These are phyloP conservation scores for Hyphopichia pseudoburtonii DNA, from an alignment of 1,139 yeast species.

Conservation along the genomic window DNA sequence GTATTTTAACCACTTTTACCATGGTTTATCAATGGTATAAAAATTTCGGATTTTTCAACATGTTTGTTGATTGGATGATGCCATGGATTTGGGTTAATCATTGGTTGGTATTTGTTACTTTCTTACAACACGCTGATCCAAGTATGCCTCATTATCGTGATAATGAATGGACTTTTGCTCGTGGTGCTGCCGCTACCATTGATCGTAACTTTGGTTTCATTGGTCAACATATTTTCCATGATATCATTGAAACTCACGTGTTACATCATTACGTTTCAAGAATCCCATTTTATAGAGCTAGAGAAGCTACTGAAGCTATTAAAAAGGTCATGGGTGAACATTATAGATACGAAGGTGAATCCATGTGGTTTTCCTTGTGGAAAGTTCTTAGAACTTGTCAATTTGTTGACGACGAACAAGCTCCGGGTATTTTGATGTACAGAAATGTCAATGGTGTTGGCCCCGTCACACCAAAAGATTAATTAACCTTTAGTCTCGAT, in stretches of 20 bases:
- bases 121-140: slow-evolving; percentile 82
- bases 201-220: slow-evolving; percentile 83
- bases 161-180: slow-evolving; percentile 77
- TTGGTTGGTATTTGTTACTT: slow-evolving; percentile 87
- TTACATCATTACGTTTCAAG: slow-evolving; percentile 83
- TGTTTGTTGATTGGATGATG: slow-evolving; percentile 68
- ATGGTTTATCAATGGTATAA: slow-evolving; percentile 65
- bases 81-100: slow-evolving; percentile 85
- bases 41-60: slow-evolving; percentile 61
- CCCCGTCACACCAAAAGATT: slow-evolving; percentile 29
- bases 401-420: slow-evolving; percentile 66
- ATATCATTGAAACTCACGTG: slow-evolving; percentile 87
- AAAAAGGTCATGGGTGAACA: slow-evolving; percentile 81
- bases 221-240: slow-evolving; percentile 81
- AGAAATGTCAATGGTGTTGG: slow-evolving; percentile 62
- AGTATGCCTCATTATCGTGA: slow-evolving; percentile 77
- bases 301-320: slow-evolving; percentile 77
- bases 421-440: slow-evolving; percentile 72
- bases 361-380: slow-evolving; percentile 76
- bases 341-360: slow-evolving; percentile 65
- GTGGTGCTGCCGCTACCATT: slow-evolving; percentile 87
- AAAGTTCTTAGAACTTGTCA: slow-evolving; percentile 71
- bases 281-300: slow-evolving; percentile 83
- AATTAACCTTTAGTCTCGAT: slow-evolving; percentile 4
- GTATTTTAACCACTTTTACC: slow-evolving; percentile 54